Percentiles rank a stretch among this genome's conserved stretches.
Evolutionary conservation across 371 early-diverging fungal genomes (phyloP).

Genomic region (Rhizopus arrhizus): DNA sequence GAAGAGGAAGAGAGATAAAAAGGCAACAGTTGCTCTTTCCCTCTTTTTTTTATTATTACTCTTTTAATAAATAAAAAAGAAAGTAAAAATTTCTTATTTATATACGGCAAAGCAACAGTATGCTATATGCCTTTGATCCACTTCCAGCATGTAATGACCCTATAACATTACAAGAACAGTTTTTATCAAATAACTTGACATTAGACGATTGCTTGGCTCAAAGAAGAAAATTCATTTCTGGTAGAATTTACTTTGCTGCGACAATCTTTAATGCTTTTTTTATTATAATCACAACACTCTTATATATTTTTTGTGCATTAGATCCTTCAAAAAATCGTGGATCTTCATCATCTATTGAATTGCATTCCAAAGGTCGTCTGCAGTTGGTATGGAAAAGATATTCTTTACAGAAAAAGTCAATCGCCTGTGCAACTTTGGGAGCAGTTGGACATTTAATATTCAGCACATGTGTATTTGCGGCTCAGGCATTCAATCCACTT

Average conservation of each 20-base stretch:
- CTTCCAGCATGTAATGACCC: constrained; percentile 15
- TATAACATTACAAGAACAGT: neutral
- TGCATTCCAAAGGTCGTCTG: constrained; percentile 3
- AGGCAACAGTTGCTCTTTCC: neutral
- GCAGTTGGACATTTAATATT: constrained; percentile 42
- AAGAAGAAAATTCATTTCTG: constrained; percentile 1
- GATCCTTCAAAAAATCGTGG: neutral
- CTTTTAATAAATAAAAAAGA: neutral
- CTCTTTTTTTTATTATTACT: neutral
- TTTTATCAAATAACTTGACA: neutral
- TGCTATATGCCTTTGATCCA: constrained; percentile 2
- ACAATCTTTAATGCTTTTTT: constrained; percentile 8
- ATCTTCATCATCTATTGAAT: neutral
- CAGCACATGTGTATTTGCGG: constrained; percentile 24
- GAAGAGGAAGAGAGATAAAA: neutral
- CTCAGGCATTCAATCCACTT: constrained; percentile 16
- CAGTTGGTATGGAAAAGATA: constrained; percentile 1
- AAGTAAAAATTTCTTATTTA: neutral
- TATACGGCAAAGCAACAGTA: neutral
- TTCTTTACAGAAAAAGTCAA: constrained; percentile 31
- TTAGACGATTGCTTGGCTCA: constrained; percentile 2
- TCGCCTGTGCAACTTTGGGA: constrained; percentile 32
- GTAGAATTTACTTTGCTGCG: constrained; percentile 11
- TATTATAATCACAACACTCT: constrained; percentile 14
- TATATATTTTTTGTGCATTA: constrained; percentile 19